phyloP scores from a whole-genome alignment of 345 rosid species.

The Heritiera fomes region DNA sequence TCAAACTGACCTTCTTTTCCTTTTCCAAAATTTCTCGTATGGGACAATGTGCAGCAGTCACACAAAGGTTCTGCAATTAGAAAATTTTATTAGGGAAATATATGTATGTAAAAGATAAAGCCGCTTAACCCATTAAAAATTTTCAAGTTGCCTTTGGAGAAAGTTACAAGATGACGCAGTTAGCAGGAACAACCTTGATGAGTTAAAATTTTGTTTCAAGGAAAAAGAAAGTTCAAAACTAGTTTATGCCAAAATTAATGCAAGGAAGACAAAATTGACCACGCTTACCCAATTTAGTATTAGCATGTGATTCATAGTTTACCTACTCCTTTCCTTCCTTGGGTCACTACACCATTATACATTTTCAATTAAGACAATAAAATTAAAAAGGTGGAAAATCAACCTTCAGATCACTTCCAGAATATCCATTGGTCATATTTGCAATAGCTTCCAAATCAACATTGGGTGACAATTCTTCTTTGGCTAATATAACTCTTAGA shows the following conservation, averaged over 20 bases:
- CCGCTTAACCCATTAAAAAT: background rate
- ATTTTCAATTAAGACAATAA: background rate
- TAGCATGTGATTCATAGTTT: background rate
- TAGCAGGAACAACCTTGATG: background rate
- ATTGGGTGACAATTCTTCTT: constrained; percentile 77
- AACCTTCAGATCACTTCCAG: constrained; percentile 98
- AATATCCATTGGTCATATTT: constrained; percentile 89
- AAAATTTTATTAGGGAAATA: constrained; percentile 5
- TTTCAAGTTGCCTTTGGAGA: background rate
- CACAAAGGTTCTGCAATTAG: constrained; percentile 78
- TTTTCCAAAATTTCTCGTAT: constrained; percentile 88
- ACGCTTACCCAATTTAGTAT: background rate
- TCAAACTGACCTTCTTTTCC: constrained; percentile 83
- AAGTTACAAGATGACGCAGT: background rate
- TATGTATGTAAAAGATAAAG: background rate
- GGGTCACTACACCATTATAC: background rate
- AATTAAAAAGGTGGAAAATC: background rate
- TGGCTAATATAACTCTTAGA: constrained; percentile 77
- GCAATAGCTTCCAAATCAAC: constrained; percentile 84
- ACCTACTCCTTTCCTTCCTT: background rate
- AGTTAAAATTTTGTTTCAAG: background rate
- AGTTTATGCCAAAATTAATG: background rate
- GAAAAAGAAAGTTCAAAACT: background rate
- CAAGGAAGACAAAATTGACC: background rate
- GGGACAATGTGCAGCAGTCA: constrained; percentile 96